These are phyloP conservation scores for thale cress (Arabidopsis thaliana) DNA, from an alignment of 345 rosid species.

Conservation along the genomic window TAIR10.1 NC_003074.8:17289501-17290000, in stretches of 20 bases:
- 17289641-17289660: constrained; percentile 32
- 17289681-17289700: constrained; percentile 20
- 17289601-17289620: constrained; percentile 32
- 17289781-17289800: constrained; percentile 31
- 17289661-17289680: constrained; percentile 30
- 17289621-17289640: constrained; percentile 43
- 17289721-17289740: constrained; percentile 44
- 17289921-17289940: constrained; percentile 33
- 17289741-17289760: constrained; percentile 38
- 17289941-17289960: constrained; percentile 10
- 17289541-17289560: background rate
- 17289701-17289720: constrained; percentile 39
- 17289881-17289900: constrained; percentile 29
- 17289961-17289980: constrained; percentile 4
- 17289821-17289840: constrained; percentile 35
- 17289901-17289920: constrained; percentile 18
- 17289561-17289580: constrained; percentile 21
- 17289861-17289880: constrained; percentile 14
- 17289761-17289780: constrained; percentile 27
- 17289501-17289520: constrained; percentile 21
- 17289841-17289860: constrained; percentile 37
- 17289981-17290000: background rate
- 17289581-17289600: background rate
- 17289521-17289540: constrained; percentile 9
- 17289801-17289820: constrained; percentile 45